These are phyloP conservation scores for Chlamydomonas sphaeroides DNA, from an alignment of 139 green algal species.

Conservation along the genomic window DNA sequence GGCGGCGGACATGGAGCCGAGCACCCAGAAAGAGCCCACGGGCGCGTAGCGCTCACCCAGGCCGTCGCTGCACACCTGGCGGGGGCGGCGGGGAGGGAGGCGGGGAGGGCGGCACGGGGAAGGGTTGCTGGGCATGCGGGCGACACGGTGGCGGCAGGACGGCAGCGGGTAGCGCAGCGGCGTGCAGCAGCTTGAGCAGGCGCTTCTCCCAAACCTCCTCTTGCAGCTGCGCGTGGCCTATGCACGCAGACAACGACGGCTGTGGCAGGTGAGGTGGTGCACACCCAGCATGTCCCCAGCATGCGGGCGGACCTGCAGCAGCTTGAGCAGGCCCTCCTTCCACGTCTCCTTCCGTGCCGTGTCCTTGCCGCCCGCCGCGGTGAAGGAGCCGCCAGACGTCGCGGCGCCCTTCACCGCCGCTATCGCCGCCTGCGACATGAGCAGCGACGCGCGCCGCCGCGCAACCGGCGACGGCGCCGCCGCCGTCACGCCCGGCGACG, in stretches of 20 bases:
- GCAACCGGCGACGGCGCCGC: neutral
- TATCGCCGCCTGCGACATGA: neutral
- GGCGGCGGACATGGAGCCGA: neutral
- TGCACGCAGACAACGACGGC: too few relatives aligned
- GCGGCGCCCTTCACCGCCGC: neutral
- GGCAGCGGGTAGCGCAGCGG: too few relatives aligned
- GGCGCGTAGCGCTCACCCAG: constrained; percentile 27
- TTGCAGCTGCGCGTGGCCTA: too few relatives aligned
- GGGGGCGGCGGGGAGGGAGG: neutral
- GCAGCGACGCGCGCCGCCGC: neutral
- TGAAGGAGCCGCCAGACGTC: too few relatives aligned
- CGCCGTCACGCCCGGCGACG: neutral
- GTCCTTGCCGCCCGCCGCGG: too few relatives aligned
- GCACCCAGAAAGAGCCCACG: constrained; percentile 26
- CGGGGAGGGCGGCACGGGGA: neutral
- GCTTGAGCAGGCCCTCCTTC: constrained; percentile 9
- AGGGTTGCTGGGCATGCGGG: too few relatives aligned
- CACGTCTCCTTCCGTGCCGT: neutral
- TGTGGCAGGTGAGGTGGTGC: too few relatives aligned
- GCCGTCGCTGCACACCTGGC: constrained; percentile 7
- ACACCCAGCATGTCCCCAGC: too few relatives aligned
- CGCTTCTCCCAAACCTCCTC: too few relatives aligned
- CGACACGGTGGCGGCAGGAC: too few relatives aligned
- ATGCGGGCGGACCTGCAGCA: constrained; percentile 15
- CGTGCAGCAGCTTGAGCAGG: too few relatives aligned